Base-by-base conservation (phyloP, 177 flowering plant genomes). In the Vitis hybrid region DNA sequence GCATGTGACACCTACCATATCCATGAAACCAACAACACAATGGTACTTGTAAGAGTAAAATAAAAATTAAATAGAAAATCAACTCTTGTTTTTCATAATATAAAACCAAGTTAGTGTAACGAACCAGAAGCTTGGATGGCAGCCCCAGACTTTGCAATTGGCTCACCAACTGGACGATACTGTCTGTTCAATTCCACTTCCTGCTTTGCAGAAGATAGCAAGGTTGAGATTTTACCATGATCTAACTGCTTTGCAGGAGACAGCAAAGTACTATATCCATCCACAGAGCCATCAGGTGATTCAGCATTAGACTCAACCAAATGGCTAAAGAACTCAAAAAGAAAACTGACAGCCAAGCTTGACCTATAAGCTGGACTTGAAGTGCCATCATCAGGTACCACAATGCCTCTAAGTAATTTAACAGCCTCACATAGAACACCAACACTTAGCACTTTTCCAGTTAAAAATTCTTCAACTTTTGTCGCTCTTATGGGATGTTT, bases 81-180 rank as follows among this genome's bases (percentile, higher is more conserved):
- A 35, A 35, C 46, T 35, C 46, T 4, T 3, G 40, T 0, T 2
- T 6, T 4, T 35, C 46, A 35, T 35, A 35, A 35, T 35, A 35
- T 35, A 6, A 35, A 35, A 35, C 27, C 27, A 24, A 24, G 27
- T 35, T 35, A 35, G 52, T 56, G 57, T 5, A 70, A 82, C 88
- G 8, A 72, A 94, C 98, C 98, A 72, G 97, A 91, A 75, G 97
- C 97, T 82, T 94, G 98, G 49, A 90, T 65, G 62, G 90, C 83
- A 72, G 94, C 90, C 67, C 86, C 92, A 64, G 80, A 68, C 79
- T 94, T 94, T 68, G 67, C 64, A 69, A 84, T 77, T 15, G 94
- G 89, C 64, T 84, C 76, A 35, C 99, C 99, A 68, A 94, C 93
- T 10, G 99, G 97, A 74, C 65, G 73, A 75, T 83, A 84, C 62